Evolutionary conservation across 805 yeast species (phyloP), one percentile per base, ranked within the genome.

Genomic region (Candida multigemmis): DNA sequence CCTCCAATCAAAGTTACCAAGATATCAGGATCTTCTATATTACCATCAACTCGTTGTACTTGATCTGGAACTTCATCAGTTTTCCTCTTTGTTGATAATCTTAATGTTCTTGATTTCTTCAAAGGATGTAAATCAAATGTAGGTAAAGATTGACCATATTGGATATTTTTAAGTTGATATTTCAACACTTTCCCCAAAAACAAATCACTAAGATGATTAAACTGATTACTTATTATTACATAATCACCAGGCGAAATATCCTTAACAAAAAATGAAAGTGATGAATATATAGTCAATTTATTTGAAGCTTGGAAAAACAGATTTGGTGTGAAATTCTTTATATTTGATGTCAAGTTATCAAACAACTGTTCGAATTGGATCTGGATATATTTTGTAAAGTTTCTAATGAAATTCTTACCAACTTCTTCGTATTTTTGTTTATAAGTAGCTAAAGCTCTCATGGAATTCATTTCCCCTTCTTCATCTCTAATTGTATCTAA

Each of bases 401-500:
- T 60, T 12, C 43, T 48, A 18, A 72, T 47, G 41, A 85, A 81
- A 4, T 56, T 50, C 2, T 45, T 40, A 1, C 79, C 62, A 1
- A 74, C 74, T 12, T 53, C 46, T 39, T 77, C 83, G 44, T 79
- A 82, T 4, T 60, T 65, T 10, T 60, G 55, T 32, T 74, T 67
- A 41, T 79, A 76, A 40, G 82, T 85, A 33, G 64, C 65, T 32
- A 84, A 59, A 0, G 93, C 93, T 31, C 65, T 62, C 84, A 85
- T 79, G 12, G 69, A 65, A 20, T 76, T 73, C 32, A 79, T 46
- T 31, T 63, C 63, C 13, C 54, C 49, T 8, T 50, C 46, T 21
- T 58, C 67, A n/a, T 50, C 35, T 32, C 72, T 61, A 14, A 78
- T 74, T 3, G 85, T 77, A 24, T 57, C 57, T 26, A 85, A 53